Percentiles rank a stretch among this genome's conserved stretches.
These are phyloP conservation scores for Plenodomus tracheiphilus DNA, from an alignment of 2,329 filamentous ascomycete species.

Conservation along the genomic window DNA sequence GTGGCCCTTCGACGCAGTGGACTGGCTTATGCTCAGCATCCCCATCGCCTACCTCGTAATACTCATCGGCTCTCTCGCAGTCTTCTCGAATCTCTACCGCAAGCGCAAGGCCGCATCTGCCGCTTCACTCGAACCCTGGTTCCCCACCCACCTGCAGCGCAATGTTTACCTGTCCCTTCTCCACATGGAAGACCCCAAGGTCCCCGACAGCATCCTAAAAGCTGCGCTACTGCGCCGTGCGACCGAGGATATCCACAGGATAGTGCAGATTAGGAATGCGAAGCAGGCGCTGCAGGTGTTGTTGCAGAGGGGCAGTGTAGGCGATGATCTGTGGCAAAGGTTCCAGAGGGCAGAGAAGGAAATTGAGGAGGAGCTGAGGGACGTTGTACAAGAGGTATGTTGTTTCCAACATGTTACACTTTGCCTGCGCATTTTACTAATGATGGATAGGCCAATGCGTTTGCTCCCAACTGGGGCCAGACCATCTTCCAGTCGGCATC, in stretches of 20 bases:
- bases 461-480: constrained; percentile 86
- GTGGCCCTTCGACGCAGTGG: constrained; percentile 54
- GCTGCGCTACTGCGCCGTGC: constrained; percentile 87
- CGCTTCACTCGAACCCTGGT: constrained; percentile 90
- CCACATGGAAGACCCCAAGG: constrained; percentile 71
- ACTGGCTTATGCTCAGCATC: constrained; percentile 84
- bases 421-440: constrained; percentile 1
- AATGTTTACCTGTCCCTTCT: constrained; percentile 93
- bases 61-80: constrained; percentile 83
- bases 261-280: constrained; percentile 83
- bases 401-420: background rate
- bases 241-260: constrained; percentile 88
- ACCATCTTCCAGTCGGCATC: constrained; percentile 97
- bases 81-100: constrained; percentile 90
- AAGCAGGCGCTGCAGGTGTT: constrained; percentile 86
- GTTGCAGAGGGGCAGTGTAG: constrained; percentile 87
- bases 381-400: constrained; percentile 87
- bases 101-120: constrained; percentile 82
- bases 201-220: constrained; percentile 84
- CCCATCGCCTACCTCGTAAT: constrained; percentile 89
- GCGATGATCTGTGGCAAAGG: constrained; percentile 93
- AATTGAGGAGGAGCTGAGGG: constrained; percentile 92
- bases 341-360: constrained; percentile 93
- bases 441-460: constrained; percentile 76
- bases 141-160: constrained; percentile 84